Percentiles rank a stretch among this genome's conserved stretches.
phyloP scores from a whole-genome alignment of 1,284 basidiomycete genomes.

The Naganishia albida region DNA sequence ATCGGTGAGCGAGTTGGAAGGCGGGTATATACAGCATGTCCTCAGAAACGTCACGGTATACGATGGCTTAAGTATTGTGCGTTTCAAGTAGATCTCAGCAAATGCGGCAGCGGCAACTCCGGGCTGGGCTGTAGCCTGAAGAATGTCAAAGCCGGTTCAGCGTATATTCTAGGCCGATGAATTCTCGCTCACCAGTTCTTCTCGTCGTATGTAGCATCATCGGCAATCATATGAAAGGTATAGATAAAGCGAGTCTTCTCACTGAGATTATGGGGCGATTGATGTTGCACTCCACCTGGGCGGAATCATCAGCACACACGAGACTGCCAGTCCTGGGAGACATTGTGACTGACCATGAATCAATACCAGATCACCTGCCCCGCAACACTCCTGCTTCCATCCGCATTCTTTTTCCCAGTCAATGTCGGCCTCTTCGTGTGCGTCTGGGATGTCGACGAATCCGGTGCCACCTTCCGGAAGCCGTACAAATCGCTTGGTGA shows the following conservation, averaged over 20 bases:
- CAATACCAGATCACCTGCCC: slow-evolving; percentile 76
- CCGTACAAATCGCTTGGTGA: slow-evolving; percentile 81
- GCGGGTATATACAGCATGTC: too few relatives aligned
- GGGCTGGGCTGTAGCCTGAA: slow-evolving; percentile 20
- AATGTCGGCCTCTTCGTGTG: slow-evolving; percentile 43
- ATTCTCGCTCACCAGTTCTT: slow-evolving; percentile 45
- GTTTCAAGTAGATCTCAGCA: background rate
- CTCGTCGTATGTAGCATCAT: slow-evolving; percentile 49
- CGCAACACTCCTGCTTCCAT: slow-evolving; percentile 66
- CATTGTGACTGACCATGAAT: slow-evolving; percentile 63
- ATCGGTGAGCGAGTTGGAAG: too few relatives aligned
- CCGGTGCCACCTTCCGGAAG: slow-evolving; percentile 71
- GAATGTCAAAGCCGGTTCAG: too few relatives aligned
- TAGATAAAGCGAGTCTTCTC: slow-evolving; percentile 78
- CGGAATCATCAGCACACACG: slow-evolving; percentile 1
- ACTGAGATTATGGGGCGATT: slow-evolving; percentile 74
- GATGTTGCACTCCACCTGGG: slow-evolving; percentile 77
- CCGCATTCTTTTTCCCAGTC: slow-evolving; percentile 62
- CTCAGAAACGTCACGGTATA: too few relatives aligned
- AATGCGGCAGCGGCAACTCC: slow-evolving; percentile 21
- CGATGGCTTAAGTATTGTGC: too few relatives aligned
- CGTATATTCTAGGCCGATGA: background rate
- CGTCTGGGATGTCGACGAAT: slow-evolving; percentile 57
- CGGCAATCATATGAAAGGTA: slow-evolving; percentile 76
- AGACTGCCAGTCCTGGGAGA: background rate